These are phyloP conservation scores for Phytopythium helicoides DNA, from an alignment of 352 stramenopile species.

Conservation along the genomic window DNA sequence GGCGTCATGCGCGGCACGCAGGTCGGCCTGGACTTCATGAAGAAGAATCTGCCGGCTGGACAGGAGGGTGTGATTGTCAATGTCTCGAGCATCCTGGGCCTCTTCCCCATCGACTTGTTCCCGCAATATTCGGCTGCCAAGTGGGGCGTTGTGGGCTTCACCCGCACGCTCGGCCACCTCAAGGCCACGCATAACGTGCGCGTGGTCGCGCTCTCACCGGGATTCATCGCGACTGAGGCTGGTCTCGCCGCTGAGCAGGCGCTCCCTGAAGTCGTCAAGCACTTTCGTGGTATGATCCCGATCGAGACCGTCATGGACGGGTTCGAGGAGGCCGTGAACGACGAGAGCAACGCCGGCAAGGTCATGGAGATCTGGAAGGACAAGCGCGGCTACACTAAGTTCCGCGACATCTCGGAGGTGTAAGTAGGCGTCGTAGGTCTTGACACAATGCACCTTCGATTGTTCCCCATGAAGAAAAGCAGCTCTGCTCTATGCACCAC, in stretches of 20 bases:
- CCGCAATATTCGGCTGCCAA: conserved; percentile 57
- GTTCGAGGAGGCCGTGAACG: conserved; percentile 12
- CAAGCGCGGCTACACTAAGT: conserved; percentile 5
- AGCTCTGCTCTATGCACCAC: too few relatives aligned
- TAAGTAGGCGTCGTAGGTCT: neutral
- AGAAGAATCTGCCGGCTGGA: conserved; percentile 22
- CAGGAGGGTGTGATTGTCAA: conserved; percentile 51
- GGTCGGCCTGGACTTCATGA: conserved; percentile 37
- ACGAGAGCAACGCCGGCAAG: conserved; percentile 11
- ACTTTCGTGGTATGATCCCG: conserved; percentile 11
- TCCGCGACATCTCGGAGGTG: conserved; percentile 7
- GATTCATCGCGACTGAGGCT: conserved; percentile 49
- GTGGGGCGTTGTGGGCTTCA: conserved; percentile 53
- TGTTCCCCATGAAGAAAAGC: neutral
- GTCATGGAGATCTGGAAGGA: conserved; percentile 10
- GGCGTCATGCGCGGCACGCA: conserved; percentile 55
- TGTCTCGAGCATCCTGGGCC: conserved; percentile 42
- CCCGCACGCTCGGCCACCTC: conserved; percentile 38
- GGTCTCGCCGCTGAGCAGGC: conserved; percentile 22
- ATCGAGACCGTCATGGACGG: conserved; percentile 10
- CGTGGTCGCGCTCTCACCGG: conserved; percentile 35
- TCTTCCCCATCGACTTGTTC: conserved; percentile 34
- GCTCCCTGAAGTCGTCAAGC: conserved; percentile 15
- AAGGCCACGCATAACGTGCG: conserved; percentile 50
- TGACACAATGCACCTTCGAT: too few relatives aligned